phyloP scores from a whole-genome alignment of 306 rosid species.

The Sicyos edulis region DNA sequence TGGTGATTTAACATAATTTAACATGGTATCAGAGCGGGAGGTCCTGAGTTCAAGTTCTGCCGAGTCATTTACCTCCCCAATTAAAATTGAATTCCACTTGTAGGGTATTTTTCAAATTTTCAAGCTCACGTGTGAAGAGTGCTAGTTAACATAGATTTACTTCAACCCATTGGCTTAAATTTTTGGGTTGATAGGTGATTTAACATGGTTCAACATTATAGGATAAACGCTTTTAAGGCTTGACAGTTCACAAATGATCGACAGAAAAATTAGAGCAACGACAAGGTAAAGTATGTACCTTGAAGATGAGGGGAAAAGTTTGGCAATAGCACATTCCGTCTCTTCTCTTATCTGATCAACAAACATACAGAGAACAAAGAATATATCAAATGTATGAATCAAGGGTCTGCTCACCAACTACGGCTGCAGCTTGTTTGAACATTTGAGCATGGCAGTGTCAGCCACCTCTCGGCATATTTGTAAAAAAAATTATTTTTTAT shows the following conservation, averaged over 20 bases:
- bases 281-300: conserved; percentile 14
- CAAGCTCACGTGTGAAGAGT: too few species aligned
- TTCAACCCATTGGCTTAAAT: too few species aligned
- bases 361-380: neutral
- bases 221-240: neutral
- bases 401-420: neutral
- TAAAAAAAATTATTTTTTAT: neutral
- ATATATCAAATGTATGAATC: conserved; percentile 10
- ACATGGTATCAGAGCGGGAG: too few species aligned
- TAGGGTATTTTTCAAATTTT: too few species aligned
- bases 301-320: conserved; percentile 6
- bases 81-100: too few species aligned
- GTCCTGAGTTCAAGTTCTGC: too few species aligned
- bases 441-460: neutral
- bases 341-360: conserved; percentile 22
- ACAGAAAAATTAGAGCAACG: neutral
- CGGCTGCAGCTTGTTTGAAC: neutral
- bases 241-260: neutral
- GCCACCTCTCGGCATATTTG: neutral
- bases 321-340: conserved; percentile 8
- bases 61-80: too few species aligned
- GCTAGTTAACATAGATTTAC: too few species aligned
- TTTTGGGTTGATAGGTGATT: too few species aligned
- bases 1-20: too few species aligned
- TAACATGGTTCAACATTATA: neutral